Conservation (phyloP, 2,329 filamentous ascomycete species). For the Sporothrix humicola region DNA sequence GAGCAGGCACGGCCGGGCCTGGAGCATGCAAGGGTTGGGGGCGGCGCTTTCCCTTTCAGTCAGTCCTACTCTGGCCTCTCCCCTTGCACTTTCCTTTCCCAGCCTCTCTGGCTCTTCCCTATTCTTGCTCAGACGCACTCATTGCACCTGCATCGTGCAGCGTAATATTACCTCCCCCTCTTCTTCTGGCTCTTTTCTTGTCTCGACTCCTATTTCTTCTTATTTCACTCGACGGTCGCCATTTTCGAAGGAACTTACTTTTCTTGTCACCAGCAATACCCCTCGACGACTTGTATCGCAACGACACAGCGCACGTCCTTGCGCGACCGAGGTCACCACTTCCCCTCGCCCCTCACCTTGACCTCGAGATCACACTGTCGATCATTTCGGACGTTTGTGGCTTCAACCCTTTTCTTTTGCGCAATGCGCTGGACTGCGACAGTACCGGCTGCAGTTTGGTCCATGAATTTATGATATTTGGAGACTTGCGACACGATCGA, state of each 20-base stretch:
- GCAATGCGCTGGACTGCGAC: slow-evolving; percentile 37
- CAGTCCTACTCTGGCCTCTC: not conserved
- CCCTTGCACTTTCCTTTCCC: slow-evolving; percentile 30
- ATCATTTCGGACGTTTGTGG: not conserved
- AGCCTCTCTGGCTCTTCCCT: slow-evolving; percentile 31
- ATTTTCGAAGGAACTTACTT: not conserved
- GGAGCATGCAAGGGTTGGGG: not conserved
- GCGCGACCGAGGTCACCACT: not conserved
- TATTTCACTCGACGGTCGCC: not conserved
- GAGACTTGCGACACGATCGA: not conserved
- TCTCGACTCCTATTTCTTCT: not conserved
- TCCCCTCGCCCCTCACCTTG: not conserved
- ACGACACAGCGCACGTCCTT: not conserved
- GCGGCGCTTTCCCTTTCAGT: slow-evolving; percentile 18
- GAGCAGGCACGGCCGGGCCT: slow-evolving; percentile 9
- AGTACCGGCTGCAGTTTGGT: slow-evolving; percentile 25
- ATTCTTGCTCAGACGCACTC: slow-evolving; percentile 20
- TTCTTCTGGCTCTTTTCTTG: slow-evolving; percentile 13
- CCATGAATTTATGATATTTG: slow-evolving; percentile 28
- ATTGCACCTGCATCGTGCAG: slow-evolving; percentile 26
- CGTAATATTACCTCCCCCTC: slow-evolving; percentile 24
- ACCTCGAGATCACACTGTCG: not conserved
- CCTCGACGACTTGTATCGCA: not conserved
- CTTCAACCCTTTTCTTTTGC: slow-evolving; percentile 13
- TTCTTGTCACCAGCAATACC: not conserved